Base-by-base conservation (phyloP, 2,329 filamentous ascomycete genomes). In the Sporothrix brunneoviolacea region DNA sequence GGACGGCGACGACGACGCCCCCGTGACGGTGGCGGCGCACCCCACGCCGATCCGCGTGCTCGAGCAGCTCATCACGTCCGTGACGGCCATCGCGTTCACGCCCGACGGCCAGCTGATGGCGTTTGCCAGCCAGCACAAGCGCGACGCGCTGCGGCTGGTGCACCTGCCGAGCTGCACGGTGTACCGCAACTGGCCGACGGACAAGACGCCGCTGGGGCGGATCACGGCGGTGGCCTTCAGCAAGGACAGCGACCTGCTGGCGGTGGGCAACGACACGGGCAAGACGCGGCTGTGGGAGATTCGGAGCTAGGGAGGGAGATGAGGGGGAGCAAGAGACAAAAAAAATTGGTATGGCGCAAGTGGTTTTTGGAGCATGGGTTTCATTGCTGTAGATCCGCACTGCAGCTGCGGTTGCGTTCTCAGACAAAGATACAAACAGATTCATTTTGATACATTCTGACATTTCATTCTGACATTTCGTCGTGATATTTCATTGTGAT, bases 151-250 rank as follows among this genome's bases (percentile, higher is more conserved):
- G 65, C 78, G 86, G 61, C 70, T 98, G 57, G 89, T 91, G 28
- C 93, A 98, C 67, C 70, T 98, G 58, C 91, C 91, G 0, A 91
- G 81, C 59, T 95, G 90, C 66, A 95, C 90, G 2, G 88, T 97
- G 18, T 98, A 93, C 75, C 83, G 84, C 61, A 98, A 98, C 68
- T 98, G 93, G 93, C 93, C 93, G 21, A 98, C 91, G 48, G 80
- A 83, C 56, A 84, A 86, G 65, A 98, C 93, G 51, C 90, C 91
- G 1, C 69, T 98, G 54, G 93, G 93, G 0, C 77, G 89, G 53
- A 83, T 97, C 57, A 87, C 88, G 2, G 75, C 82, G 1, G 79
- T 90, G 53, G 83, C 86, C 3, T 86, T 88, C 64, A 77, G 78
- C 18, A 74, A 71, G 6, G 73, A 76, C 55, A 86, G 82, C 54